Evolutionary conservation across 208 protist species (phyloP).

Genomic region (Leishmania lainsoni): DNA sequence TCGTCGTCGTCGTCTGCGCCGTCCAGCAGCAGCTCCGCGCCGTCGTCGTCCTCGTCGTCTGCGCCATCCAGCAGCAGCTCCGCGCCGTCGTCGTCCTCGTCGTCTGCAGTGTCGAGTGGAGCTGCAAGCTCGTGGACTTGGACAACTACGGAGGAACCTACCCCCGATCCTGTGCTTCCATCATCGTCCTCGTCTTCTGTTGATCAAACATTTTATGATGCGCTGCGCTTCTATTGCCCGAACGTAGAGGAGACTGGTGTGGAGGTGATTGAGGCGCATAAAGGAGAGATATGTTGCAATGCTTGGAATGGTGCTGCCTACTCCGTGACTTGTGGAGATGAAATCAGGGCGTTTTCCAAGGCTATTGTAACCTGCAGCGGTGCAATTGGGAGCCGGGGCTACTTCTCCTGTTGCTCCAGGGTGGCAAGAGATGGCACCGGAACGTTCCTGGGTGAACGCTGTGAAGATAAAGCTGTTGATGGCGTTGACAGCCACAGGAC

Average conservation of each 20-base stretch:
- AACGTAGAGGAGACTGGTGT: conserved; percentile 6
- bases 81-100: neutral
- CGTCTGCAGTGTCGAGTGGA: neutral
- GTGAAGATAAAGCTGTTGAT: neutral
- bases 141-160: neutral
- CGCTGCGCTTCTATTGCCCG: conserved; percentile 4
- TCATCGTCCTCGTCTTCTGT: neutral
- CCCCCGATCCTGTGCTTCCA: neutral
- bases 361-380: conserved; percentile 27
- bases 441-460: conserved; percentile 19
- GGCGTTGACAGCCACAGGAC: neutral
- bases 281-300: conserved; percentile 25
- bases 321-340: conserved; percentile 9
- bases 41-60: neutral
- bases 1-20: conserved; percentile 1
- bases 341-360: conserved; percentile 12
- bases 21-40: neutral
- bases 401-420: conserved; percentile 26
- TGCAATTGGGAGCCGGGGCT: conserved; percentile 20
- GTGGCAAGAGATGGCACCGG: conserved; percentile 5
- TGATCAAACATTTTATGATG: neutral
- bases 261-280: neutral
- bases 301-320: conserved; percentile 10
- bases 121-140: neutral
- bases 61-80: conserved; percentile 1